Conservation (phyloP, 257 asterid species). For the Solanum boliviense region DNA sequence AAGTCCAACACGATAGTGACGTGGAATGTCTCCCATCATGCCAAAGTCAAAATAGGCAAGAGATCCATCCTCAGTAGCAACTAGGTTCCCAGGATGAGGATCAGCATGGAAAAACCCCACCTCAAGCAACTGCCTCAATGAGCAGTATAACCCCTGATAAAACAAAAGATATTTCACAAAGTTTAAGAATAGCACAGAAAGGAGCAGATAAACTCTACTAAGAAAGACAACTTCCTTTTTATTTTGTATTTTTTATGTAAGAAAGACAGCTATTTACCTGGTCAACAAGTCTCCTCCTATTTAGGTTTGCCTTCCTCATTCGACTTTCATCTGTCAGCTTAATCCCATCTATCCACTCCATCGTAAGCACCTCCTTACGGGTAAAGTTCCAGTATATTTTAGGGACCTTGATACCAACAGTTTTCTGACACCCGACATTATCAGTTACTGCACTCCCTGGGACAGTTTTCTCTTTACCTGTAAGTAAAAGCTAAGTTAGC, state of each 20-base stretch:
- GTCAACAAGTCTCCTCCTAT: constrained; percentile 69
- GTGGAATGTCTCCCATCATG: constrained; percentile 98
- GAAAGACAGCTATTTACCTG: constrained; percentile 39
- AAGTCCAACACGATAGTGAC: constrained; percentile 94
- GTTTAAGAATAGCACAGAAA: background rate
- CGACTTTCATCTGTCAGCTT: constrained; percentile 75
- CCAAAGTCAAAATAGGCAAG: constrained; percentile 99
- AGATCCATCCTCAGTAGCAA: constrained; percentile 73
- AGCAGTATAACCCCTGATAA: constrained; percentile 78
- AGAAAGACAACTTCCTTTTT: background rate
- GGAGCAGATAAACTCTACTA: background rate
- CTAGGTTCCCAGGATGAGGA: constrained; percentile 99
- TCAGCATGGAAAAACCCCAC: constrained; percentile 98
- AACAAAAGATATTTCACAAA: background rate
- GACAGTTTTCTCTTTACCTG: constrained; percentile 33
- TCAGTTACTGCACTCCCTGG: constrained; percentile 14
- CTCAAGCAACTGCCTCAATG: constrained; percentile 92
- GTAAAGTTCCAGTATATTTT: constrained; percentile 89
- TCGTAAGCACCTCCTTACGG: constrained; percentile 81
- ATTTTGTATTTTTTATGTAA: background rate
- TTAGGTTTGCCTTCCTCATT: constrained; percentile 56
- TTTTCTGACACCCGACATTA: constrained; percentile 18
- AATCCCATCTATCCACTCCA: constrained; percentile 98
- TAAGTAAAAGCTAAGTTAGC: constrained; percentile 7
- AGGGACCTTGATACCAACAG: constrained; percentile 63